Conservation (phyloP, 2,329 filamentous ascomycete species). For the Diaporthe citri region DNA sequence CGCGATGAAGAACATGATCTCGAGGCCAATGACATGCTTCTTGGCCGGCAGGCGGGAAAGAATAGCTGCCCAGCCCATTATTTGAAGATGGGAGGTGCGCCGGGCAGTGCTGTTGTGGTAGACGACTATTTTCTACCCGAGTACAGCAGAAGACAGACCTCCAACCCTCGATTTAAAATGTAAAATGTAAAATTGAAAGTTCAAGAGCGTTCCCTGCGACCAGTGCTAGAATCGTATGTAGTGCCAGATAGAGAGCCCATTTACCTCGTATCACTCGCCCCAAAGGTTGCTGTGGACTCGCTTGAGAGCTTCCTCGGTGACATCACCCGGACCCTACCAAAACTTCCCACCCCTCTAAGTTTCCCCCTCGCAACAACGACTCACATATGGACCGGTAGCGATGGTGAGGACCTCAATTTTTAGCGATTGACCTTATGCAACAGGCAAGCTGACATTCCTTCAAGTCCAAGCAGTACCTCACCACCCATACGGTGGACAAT, state of each 20-base stretch:
- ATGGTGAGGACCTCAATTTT: slow-evolving; percentile 51
- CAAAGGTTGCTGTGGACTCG: not conserved
- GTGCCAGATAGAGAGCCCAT: no score
- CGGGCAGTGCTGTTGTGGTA: not conserved
- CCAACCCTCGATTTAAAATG: not conserved
- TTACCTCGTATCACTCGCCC: not conserved
- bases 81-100: not conserved
- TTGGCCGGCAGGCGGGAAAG: not conserved
- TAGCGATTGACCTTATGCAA: not conserved
- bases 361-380: slow-evolving; percentile 41
- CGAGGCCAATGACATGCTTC: not conserved
- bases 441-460: slow-evolving; percentile 38
- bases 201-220: not conserved
- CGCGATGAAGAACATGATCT: not conserved
- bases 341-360: slow-evolving; percentile 39
- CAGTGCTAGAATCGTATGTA: not conserved
- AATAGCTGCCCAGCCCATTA: not conserved
- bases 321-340: slow-evolving; percentile 39
- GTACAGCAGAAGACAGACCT: not conserved
- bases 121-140: not conserved
- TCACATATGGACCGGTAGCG: slow-evolving; percentile 53
- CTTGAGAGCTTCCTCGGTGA: slow-evolving; percentile 24
- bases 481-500: slow-evolving; percentile 89
- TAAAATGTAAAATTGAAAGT: not conserved
- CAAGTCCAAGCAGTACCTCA: slow-evolving; percentile 98